phyloP scores from a whole-genome alignment of 768 basidiomycete genomes.

The Tricholoma sp. region DNA sequence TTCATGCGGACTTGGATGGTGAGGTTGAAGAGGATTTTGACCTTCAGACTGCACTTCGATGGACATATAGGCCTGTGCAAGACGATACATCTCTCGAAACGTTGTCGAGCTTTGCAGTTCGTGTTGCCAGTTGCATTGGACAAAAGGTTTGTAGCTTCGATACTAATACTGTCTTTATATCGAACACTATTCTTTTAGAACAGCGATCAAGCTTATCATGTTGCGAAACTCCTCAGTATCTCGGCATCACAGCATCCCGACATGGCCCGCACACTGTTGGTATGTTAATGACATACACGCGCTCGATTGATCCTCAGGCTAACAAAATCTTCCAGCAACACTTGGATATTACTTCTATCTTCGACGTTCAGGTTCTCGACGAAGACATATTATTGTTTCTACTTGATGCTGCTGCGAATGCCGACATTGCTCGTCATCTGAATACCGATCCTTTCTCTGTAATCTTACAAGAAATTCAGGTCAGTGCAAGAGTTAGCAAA shows the following conservation, averaged over 20 bases:
- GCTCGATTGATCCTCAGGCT: neutral
- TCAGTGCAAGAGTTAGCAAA: slow-evolving; percentile 31
- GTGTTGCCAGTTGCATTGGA: slow-evolving; percentile 49
- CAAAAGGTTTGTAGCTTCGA: slow-evolving; percentile 44
- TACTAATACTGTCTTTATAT: neutral
- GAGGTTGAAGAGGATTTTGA: slow-evolving; percentile 45
- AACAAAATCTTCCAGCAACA: slow-evolving; percentile 36
- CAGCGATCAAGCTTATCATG: slow-evolving; percentile 49
- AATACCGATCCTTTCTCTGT: slow-evolving; percentile 37
- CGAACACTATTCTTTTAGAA: slow-evolving; percentile 29
- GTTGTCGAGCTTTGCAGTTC: slow-evolving; percentile 50
- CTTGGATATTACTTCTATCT: slow-evolving; percentile 50
- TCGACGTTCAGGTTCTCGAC: slow-evolving; percentile 49
- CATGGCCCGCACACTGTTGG: slow-evolving; percentile 43
- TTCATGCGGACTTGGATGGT: slow-evolving; percentile 58
- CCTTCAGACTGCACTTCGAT: slow-evolving; percentile 50
- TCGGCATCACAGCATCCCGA: slow-evolving; percentile 64
- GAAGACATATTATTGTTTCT: slow-evolving; percentile 51
- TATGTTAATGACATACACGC: slow-evolving; percentile 17
- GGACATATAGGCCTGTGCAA: slow-evolving; percentile 52
- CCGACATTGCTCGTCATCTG: slow-evolving; percentile 55
- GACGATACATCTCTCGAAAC: slow-evolving; percentile 49
- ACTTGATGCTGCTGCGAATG: slow-evolving; percentile 61
- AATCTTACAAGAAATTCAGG: slow-evolving; percentile 33
- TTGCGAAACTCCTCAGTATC: slow-evolving; percentile 59